Evolutionary conservation across 2,329 filamentous ascomycete genomes (phyloP).

Genomic region (Knoxdaviesia capensis): DNA sequence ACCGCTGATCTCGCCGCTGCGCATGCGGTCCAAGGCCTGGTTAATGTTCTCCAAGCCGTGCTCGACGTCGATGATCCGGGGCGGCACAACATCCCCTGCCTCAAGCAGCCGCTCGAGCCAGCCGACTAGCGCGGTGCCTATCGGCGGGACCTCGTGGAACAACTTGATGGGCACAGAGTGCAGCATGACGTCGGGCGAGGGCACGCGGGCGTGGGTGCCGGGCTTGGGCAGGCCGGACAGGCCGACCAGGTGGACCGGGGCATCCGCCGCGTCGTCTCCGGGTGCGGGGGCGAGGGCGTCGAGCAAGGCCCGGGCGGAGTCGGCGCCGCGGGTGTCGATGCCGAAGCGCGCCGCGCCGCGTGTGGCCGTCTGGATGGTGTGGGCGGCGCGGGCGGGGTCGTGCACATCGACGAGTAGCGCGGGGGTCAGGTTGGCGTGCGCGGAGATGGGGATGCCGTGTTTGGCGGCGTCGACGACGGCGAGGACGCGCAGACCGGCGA

Average conservation of each 20-base stretch:
- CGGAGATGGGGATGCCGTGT: constrained; percentile 37
- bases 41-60: constrained; percentile 49
- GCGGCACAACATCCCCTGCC: constrained; percentile 29
- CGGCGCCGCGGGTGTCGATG: constrained; percentile 45
- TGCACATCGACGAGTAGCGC: constrained; percentile 52
- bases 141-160: constrained; percentile 45
- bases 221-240: constrained; percentile 45
- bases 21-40: constrained; percentile 42
- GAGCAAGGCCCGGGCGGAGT: constrained; percentile 38
- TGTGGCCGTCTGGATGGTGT: constrained; percentile 40
- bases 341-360: constrained; percentile 40
- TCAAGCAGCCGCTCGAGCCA: constrained; percentile 51
- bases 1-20: constrained; percentile 44
- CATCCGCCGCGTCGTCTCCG: constrained; percentile 8
- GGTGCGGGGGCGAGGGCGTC: constrained; percentile 21
- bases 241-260: constrained; percentile 39
- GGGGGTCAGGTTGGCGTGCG: constrained; percentile 20
- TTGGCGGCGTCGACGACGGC: constrained; percentile 46
- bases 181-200: constrained; percentile 23
- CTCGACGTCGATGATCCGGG: constrained; percentile 44
- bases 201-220: constrained; percentile 9
- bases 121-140: constrained; percentile 40
- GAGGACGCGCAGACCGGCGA: constrained; percentile 44
- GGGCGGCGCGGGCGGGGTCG: constrained; percentile 41
- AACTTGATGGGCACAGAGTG: constrained; percentile 58